Percentiles rank a stretch among this genome's conserved stretches.
phyloP scores from a whole-genome alignment of 176 grass and related monocot genomes.

The Hordeum marinum region DNA sequence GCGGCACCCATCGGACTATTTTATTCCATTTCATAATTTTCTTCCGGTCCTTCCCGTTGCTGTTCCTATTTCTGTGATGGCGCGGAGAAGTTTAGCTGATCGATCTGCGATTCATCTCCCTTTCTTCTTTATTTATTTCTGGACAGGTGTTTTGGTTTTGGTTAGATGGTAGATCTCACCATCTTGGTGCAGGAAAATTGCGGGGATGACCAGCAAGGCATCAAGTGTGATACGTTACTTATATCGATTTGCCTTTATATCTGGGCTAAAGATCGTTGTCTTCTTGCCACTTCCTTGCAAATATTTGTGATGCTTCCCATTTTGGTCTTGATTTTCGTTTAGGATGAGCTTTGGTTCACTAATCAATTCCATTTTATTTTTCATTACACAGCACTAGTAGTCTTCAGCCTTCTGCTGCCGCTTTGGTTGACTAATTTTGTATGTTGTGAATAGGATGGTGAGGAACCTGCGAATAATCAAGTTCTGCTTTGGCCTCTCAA shows the following conservation, averaged over 20 bases:
- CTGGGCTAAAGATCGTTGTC: not conserved
- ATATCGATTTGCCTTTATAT: not conserved
- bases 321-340: not conserved
- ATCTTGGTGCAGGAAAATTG: not conserved
- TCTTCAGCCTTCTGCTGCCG: not conserved
- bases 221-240: no score
- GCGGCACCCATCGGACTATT: no score
- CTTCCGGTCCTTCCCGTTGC: not conserved
- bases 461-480: not conserved
- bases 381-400: no score
- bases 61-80: not conserved
- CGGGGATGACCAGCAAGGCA: not conserved
- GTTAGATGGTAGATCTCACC: no score
- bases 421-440: not conserved
- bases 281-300: not conserved
- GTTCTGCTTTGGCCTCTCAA: not conserved
- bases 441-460: not conserved
- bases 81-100: not conserved
- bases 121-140: not conserved
- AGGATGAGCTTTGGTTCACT: not conserved
- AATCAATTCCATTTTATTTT: no score
- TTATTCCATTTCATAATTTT: not conserved
- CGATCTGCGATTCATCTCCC: not conserved
- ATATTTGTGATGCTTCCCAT: not conserved
- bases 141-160: not conserved